Base-by-base conservation (phyloP, 179 eudicot species). In the Carnegiea gigantea region DNA sequence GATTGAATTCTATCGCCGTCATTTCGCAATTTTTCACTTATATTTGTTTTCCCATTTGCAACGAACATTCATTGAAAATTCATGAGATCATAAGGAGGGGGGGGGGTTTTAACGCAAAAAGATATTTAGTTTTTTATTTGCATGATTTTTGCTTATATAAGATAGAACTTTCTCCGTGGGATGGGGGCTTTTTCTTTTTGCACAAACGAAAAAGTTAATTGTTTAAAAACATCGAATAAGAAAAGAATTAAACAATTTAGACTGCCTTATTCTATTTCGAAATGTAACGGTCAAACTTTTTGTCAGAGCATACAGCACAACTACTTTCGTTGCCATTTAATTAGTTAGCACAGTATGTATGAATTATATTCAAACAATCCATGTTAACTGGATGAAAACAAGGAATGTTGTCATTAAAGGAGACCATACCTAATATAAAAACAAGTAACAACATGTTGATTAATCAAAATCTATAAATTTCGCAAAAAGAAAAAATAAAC, bases 201-300 rank as follows among this genome's bases (percentile, higher is more conserved):
- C n/a, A 21, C 24, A 60, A 62, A 11, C 12, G 30, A 62, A 62
- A 62, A 4, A 28, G 24, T 67, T 67, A 10, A 9, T 28, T 67
- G 2, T 24, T 62, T 62, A 23, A 62, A 24, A 24, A 62, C 7
- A 65, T 8, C 6, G 5, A 65, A 26, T 65, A 36, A 70, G 46
- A 15, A 33, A n/a, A 70, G 44, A 33, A 67, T 10, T 24, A 9
- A 70, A 28, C 44, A 5, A 2, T 40, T 13, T 4, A 30, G 36
- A 33, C 36, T 70, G 73, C 14, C 46, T 70, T 36, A 14, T 70
- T 70, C 4, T 2, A 70, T 70, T 70, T 36, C 20, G 73, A 33
- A 36, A 30, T 70, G 73, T 36, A 70, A 70, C 73, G 36, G n/a
- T 70, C 73, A 14, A 36, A 2, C 46, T 70, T 70, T 70, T 70